Conservation (phyloP, 164 flowering plant genomes). For the Aristolochia contorta region DNA sequence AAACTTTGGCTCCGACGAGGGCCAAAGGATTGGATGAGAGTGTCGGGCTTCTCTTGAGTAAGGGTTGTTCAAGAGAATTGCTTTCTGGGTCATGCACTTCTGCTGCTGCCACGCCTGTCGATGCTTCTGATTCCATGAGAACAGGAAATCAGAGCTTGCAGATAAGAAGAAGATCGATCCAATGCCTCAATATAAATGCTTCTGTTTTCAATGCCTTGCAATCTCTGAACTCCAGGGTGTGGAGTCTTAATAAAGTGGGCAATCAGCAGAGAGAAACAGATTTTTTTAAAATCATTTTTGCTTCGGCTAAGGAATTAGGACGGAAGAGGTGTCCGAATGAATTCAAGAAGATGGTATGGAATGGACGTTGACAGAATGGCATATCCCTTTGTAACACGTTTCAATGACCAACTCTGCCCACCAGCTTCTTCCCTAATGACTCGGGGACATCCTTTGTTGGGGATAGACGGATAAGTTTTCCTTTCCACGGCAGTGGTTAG, state of each 20-base stretch:
- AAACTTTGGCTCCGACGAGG: slow-evolving; percentile 78
- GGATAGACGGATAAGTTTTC: no score
- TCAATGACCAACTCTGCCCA: no score
- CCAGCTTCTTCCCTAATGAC: no score
- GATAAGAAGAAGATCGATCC: not conserved
- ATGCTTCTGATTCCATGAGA: slow-evolving; percentile 21
- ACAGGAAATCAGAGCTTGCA: not conserved
- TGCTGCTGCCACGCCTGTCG: slow-evolving; percentile 16
- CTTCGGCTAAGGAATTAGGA: no score
- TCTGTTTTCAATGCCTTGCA: no score
- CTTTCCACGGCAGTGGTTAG: no score
- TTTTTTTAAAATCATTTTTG: no score
- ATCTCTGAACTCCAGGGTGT: not conserved
- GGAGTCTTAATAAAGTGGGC: not conserved
- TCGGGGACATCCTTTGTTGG: no score
- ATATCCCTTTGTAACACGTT: no score
- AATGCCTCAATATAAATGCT: no score
- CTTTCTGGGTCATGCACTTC: slow-evolving; percentile 66
- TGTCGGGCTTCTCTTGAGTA: slow-evolving; percentile 58
- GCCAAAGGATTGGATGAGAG: slow-evolving; percentile 65
- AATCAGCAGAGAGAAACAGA: not conserved
- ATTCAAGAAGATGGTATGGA: no score
- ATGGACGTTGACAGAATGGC: no score
- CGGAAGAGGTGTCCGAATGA: not conserved
- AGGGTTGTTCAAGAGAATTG: slow-evolving; percentile 48